Percentiles rank a stretch among this genome's conserved stretches.
These are phyloP conservation scores for Tulasnella sp. DNA, from an alignment of 768 basidiomycete species.

Conservation along the genomic window DNA sequence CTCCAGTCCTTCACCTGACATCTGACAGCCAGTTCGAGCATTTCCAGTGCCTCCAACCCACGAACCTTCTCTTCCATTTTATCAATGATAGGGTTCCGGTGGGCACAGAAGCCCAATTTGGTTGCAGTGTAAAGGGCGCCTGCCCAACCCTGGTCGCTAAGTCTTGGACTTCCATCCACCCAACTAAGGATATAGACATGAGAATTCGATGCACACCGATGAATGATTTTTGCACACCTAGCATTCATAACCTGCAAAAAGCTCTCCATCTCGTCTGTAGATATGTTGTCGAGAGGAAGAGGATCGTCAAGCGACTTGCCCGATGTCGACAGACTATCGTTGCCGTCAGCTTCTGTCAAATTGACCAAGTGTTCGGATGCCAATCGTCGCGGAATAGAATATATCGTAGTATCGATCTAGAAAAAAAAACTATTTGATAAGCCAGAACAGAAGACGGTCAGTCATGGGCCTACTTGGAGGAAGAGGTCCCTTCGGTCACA, in stretches of 20 bases:
- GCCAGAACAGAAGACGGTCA: too few relatives aligned
- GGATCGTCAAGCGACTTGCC: slow-evolving; percentile 2
- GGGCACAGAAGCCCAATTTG: not conserved
- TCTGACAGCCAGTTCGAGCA: not conserved
- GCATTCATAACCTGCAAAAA: slow-evolving; percentile 7
- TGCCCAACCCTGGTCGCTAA: not conserved
- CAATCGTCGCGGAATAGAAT: too few relatives aligned
- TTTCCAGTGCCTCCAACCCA: not conserved
- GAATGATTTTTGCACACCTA: not conserved
- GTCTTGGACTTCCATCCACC: not conserved
- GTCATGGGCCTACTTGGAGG: too few relatives aligned
- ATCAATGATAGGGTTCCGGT: not conserved
- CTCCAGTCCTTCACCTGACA: not conserved
- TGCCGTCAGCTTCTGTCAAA: too few relatives aligned
- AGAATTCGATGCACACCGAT: not conserved
- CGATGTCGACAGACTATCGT: too few relatives aligned
- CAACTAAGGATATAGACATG: not conserved
- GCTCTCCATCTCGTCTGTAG: not conserved
- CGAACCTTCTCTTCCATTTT: not conserved
- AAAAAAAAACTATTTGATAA: too few relatives aligned
- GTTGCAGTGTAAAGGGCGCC: not conserved
- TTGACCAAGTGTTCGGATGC: too few relatives aligned
- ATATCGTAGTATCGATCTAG: too few relatives aligned
- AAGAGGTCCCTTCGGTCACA: too few relatives aligned
- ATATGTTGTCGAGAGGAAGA: not conserved